phyloP scores from a whole-genome alignment of 306 rosid species.

The Delonix regia region DNA sequence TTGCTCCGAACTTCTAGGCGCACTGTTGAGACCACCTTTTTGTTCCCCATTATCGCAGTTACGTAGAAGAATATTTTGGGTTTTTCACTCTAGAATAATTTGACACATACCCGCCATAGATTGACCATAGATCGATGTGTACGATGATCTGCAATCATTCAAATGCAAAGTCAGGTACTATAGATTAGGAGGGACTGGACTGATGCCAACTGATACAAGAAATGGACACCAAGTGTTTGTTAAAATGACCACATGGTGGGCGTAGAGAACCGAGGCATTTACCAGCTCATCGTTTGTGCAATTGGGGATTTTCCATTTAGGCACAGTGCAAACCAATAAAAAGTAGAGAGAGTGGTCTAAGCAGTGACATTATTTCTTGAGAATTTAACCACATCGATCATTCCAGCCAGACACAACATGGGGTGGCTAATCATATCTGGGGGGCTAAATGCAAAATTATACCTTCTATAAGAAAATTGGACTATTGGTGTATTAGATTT shows the following conservation, averaged over 20 bases:
- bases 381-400: constrained; percentile 62
- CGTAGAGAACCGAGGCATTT: no score
- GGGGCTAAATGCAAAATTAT: no score
- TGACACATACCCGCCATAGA: neutral
- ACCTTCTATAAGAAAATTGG: no score
- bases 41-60: no score
- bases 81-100: neutral
- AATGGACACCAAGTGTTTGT: neutral
- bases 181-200: neutral
- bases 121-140: no score
- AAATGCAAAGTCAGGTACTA: neutral
- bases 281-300: neutral
- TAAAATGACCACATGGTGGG: neutral
- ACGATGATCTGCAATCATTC: no score
- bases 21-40: neutral
- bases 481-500: no score
- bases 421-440: neutral
- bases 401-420: constrained; percentile 51
- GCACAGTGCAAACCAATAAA: neutral
- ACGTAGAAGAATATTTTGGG: neutral
- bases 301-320: neutral
- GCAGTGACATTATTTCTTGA: constrained; percentile 41
- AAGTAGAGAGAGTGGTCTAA: neutral
- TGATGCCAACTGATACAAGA: neutral
- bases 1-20: neutral